Evolutionary conservation across 768 basidiomycete genomes (phyloP).

Genomic region (Mycena albidolilacea): DNA sequence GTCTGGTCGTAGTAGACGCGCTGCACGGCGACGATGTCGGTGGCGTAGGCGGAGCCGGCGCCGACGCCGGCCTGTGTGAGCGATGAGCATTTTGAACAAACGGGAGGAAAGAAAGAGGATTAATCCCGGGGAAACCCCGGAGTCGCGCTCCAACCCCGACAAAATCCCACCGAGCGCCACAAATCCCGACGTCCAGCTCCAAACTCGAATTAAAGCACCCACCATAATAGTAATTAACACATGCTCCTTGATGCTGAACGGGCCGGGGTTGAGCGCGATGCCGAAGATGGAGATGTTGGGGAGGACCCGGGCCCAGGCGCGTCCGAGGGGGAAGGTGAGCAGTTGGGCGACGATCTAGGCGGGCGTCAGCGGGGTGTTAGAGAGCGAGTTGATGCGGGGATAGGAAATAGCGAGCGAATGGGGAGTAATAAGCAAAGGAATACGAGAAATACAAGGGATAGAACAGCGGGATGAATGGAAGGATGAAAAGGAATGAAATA

Average conservation of each 20-base stretch:
- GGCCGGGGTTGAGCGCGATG: slow-evolving; percentile 72
- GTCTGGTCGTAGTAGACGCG: slow-evolving; percentile 79
- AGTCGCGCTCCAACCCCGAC: no score
- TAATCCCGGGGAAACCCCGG: no score
- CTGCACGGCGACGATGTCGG: slow-evolving; percentile 84
- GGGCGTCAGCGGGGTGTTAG: no score
- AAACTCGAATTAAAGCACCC: no score
- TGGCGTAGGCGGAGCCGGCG: slow-evolving; percentile 73
- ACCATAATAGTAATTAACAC: slow-evolving; percentile 74
- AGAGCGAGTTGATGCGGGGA: no score
- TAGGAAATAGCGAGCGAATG: slow-evolving; percentile 37
- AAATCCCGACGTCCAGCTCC: no score
- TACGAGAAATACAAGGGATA: not conserved
- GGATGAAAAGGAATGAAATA: no score
- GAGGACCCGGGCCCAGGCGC: slow-evolving; percentile 68
- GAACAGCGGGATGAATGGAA: not conserved
- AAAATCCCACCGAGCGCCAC: no score
- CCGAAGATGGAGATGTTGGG: slow-evolving; percentile 71
- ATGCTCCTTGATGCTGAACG: slow-evolving; percentile 82
- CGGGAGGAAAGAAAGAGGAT: no score
- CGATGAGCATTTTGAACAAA: no score
- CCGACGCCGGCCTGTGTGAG: slow-evolving; percentile 56
- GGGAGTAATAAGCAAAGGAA: not conserved
- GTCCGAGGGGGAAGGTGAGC: slow-evolving; percentile 76
- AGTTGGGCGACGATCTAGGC: slow-evolving; percentile 73